Base-by-base conservation (phyloP, 306 rosid species). In the Gynostemma pentaphyllum region DNA sequence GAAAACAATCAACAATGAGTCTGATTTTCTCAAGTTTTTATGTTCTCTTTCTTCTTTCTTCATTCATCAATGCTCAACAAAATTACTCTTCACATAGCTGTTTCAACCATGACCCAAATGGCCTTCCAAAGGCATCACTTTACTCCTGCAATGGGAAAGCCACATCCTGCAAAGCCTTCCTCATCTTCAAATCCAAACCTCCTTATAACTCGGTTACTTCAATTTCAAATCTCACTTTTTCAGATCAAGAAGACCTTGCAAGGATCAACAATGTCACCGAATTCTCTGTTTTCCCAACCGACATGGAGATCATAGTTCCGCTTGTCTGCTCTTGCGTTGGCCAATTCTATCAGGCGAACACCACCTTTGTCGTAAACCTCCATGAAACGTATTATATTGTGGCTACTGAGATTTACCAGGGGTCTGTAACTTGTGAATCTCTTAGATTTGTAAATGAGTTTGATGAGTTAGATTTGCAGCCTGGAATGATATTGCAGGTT, bases 221-320 rank as follows among this genome's bases (percentile, higher is more conserved):
- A 62, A 76, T 88, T 49, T 74, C 96, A 15, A 79, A 67, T 62
- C 82, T 88, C 76, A 83, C 83, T 3, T 76, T 75, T 27, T 74
- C 83, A 48, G 52, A 72, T 66, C 77, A 78, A 9, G 9, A 50
- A 28, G 83, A 81, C 71, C 69, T 83, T 13, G 81, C 88, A 1
- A 52, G 29, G 32, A 66, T 83, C 74, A 89, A 88, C 62, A 30
- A 53, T 13, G 74, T 56, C 53, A 23, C 64, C 5, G 2, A 39
- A 18, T 41, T 24, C 67, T 57, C 75, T 14, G 52, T 13, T 23
- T 71, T 83, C 70, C 75, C 65, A 2, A 54, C 73, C 5, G 71
- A 75, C 39, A 78, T 74, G 73, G 80, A 80, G 29, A 88, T 83
- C 30, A 75, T 86, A 48, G 87, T 89, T 34, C 95, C 88, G 14